Percentiles rank a stretch among this genome's conserved stretches.
phyloP scores from a whole-genome alignment of 257 asterid species.

The Solanum rostratum region DNA sequence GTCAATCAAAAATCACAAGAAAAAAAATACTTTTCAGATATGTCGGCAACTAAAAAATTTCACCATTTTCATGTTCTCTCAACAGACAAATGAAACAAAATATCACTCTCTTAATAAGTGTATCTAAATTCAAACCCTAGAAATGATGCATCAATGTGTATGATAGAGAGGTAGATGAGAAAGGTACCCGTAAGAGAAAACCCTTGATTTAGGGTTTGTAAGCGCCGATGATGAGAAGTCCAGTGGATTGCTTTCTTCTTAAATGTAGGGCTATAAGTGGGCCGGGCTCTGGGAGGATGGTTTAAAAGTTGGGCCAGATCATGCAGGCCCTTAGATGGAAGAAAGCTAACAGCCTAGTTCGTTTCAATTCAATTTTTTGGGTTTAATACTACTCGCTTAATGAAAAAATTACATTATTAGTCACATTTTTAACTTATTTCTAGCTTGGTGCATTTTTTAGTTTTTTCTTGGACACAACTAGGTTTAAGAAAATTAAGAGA shows the following conservation, averaged over 20 bases:
- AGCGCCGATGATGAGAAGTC: not conserved
- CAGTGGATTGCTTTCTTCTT: not conserved
- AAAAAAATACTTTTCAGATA: not conserved
- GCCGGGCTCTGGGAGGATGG: not conserved
- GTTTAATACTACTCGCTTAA: not conserved
- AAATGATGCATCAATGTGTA: not conserved
- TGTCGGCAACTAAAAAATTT: too few relatives aligned
- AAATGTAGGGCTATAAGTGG: not conserved
- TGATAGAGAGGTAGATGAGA: not conserved
- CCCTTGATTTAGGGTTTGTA: slow-evolving; percentile 2
- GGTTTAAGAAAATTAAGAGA: not conserved
- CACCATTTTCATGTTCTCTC: not conserved
- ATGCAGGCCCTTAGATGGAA: not conserved
- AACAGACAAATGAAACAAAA: not conserved
- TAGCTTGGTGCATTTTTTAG: not conserved
- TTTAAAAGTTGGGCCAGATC: not conserved
- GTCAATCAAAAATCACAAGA: not conserved
- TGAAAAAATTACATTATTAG: not conserved
- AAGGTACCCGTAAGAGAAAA: not conserved
- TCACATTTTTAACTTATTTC: not conserved
- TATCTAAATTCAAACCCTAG: not conserved
- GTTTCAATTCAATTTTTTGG: not conserved
- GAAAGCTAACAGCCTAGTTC: not conserved
- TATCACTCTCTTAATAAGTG: not conserved
- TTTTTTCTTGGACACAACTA: not conserved